A percentile compares a stretch with the other conserved stretches of the same genome.
These are phyloP conservation scores for Cyamopsis tetragonoloba DNA, from an alignment of 306 rosid species.

Conservation along the genomic window DNA sequence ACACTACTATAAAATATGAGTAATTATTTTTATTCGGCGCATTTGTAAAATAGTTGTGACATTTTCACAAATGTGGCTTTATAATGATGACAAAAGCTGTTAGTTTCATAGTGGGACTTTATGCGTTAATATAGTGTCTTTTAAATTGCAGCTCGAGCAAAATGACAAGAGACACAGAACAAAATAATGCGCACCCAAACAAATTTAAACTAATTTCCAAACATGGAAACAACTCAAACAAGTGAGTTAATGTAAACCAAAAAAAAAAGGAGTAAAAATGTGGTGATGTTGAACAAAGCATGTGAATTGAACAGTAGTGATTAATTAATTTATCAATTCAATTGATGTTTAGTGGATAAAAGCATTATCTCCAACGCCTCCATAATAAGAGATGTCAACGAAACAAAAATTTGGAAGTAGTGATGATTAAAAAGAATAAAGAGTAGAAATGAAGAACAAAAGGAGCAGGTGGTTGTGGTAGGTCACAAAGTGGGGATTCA, in stretches of 20 bases:
- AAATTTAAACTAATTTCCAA: conserved; percentile 2
- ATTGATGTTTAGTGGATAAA: neutral
- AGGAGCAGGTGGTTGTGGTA: conserved; percentile 37
- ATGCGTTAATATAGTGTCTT: neutral
- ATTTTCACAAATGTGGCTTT: conserved; percentile 26
- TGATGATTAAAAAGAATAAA: conserved; percentile 20
- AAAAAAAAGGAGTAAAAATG: conserved; percentile 24
- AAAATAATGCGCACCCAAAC: neutral
- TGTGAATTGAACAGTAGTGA: conserved; percentile 8
- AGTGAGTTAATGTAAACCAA: conserved; percentile 19
- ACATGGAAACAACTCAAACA: neutral
- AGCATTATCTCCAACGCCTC: neutral
- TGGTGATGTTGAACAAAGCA: conserved; percentile 16
- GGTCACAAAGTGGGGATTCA: conserved; percentile 36
- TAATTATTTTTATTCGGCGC: neutral
- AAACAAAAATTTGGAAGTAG: neutral
- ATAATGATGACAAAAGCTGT: conserved; percentile 22
- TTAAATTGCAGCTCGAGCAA: conserved; percentile 19
- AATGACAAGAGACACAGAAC: conserved; percentile 3
- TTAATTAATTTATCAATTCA: conserved; percentile 12
- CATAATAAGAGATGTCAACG: neutral
- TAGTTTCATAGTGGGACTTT: conserved; percentile 9
- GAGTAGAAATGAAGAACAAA: conserved; percentile 28
- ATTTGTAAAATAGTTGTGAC: conserved; percentile 12
- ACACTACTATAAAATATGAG: no score